Evolutionary conservation across 1,284 basidiomycete species (phyloP).

Genomic region (Ceratobasidium sp.): DNA sequence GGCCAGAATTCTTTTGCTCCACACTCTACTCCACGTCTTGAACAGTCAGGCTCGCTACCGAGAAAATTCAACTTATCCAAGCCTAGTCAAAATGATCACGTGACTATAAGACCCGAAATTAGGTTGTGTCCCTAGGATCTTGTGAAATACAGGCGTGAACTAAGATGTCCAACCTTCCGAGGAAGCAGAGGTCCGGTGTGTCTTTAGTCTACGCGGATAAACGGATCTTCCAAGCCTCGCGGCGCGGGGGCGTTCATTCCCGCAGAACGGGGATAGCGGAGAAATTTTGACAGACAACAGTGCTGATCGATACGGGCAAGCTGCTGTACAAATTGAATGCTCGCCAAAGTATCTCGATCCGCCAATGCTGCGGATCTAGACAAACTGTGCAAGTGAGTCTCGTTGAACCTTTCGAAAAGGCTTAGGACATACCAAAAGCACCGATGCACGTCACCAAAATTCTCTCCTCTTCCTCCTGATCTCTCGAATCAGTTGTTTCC

Average conservation of each 20-base stretch:
- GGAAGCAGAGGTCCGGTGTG: not conserved
- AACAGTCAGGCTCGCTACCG: not conserved
- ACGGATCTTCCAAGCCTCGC: not conserved
- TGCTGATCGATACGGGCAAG: slow-evolving; percentile 15
- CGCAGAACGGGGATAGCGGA: slow-evolving; percentile 9
- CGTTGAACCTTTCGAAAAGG: not conserved
- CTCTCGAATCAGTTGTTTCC: slow-evolving; percentile 66
- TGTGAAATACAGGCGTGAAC: not conserved
- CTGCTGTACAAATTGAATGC: not conserved
- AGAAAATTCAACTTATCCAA: too few species aligned
- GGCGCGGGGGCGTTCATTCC: not conserved
- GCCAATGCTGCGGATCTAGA: not conserved
- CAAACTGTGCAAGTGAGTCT: not conserved
- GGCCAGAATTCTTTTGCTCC: slow-evolving; percentile 11
- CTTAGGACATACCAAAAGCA: slow-evolving; percentile 10
- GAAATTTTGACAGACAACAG: not conserved
- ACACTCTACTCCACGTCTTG: slow-evolving; percentile 20
- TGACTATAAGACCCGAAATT: not conserved
- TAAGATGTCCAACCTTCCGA: not conserved
- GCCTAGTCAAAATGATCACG: not conserved
- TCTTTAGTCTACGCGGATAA: not conserved
- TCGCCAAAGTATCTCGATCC: not conserved
- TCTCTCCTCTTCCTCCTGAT: slow-evolving; percentile 69
- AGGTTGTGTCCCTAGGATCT: not conserved
- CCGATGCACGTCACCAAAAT: slow-evolving; percentile 64